Conservation (phyloP, 2,329 filamentous ascomycete species). For the Phyllosticta citrichinensis region DNA sequence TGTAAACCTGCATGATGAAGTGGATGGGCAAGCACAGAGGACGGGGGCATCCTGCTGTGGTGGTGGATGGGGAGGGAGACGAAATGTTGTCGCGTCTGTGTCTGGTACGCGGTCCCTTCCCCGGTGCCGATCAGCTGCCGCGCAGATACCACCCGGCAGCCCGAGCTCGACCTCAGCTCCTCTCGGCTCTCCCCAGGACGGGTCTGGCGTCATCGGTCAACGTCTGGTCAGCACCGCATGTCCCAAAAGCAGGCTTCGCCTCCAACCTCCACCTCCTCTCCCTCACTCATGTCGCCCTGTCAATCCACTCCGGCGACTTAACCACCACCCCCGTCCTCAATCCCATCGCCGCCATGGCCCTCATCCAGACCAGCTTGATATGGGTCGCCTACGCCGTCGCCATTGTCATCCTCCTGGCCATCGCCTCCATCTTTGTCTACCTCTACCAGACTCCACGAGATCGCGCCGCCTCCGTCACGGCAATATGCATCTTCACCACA, state of each 20-base stretch:
- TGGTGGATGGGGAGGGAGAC: background rate
- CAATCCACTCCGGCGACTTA: background rate
- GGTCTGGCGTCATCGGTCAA: background rate
- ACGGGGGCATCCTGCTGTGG: conserved; percentile 4
- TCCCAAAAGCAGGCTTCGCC: conserved; percentile 3
- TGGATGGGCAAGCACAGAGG: background rate
- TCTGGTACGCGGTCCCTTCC: background rate
- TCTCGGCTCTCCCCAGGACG: no score
- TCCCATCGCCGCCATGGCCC: conserved; percentile 40
- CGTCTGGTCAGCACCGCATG: background rate
- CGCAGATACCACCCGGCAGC: background rate
- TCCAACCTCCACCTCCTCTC: background rate
- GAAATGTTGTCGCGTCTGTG: conserved; percentile 1
- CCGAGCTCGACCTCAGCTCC: background rate
- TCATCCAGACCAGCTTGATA: conserved; percentile 82
- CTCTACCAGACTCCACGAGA: conserved; percentile 86
- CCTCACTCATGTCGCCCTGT: background rate
- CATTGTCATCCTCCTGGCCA: conserved; percentile 62
- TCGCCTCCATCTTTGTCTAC: conserved; percentile 78
- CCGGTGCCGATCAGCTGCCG: background rate
- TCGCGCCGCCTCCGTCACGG: conserved; percentile 69
- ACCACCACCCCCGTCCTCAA: background rate
- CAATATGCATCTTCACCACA: conserved; percentile 77
- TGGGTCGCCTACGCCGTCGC: conserved; percentile 90
- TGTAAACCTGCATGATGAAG: conserved; percentile 82